Conservation (phyloP, 202 grass and related monocot species). For the Setaria italica region DNA sequence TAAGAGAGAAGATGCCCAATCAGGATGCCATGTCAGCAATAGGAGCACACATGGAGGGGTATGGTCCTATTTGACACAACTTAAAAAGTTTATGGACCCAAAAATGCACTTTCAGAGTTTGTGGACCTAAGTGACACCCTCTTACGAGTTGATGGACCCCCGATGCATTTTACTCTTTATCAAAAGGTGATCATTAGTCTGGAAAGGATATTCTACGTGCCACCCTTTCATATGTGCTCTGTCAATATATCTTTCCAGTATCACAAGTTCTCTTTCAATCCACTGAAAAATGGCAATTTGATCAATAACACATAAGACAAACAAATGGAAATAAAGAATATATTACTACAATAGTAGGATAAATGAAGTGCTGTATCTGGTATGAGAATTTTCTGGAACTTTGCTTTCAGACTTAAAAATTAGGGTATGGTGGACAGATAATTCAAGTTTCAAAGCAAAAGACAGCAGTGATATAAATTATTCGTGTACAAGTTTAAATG, state of each 20-base stretch:
- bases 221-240: conserved; percentile 65
- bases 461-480: conserved; percentile 3
- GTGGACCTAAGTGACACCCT: no score
- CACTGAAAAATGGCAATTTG: conserved; percentile 66
- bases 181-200: conserved; percentile 31
- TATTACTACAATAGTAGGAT: conserved; percentile 15
- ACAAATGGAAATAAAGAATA: background rate
- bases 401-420: conserved; percentile 35
- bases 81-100: no score
- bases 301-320: conserved; percentile 20
- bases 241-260: conserved; percentile 61
- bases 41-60: no score
- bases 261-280: conserved; percentile 71
- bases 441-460: conserved; percentile 36
- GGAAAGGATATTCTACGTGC: conserved; percentile 84
- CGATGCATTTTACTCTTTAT: no score
- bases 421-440: conserved; percentile 27
- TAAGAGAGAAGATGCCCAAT: no score
- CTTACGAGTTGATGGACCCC: no score
- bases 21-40: no score
- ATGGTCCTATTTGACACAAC: no score
- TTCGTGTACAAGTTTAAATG: conserved; percentile 22
- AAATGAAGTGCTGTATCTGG: background rate
- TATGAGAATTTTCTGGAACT: conserved; percentile 2
- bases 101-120: no score